Evolutionary conservation across 1,284 basidiomycete species (phyloP), one percentile per base, ranked within the genome.

Genomic region (Puccinia triticina): DNA sequence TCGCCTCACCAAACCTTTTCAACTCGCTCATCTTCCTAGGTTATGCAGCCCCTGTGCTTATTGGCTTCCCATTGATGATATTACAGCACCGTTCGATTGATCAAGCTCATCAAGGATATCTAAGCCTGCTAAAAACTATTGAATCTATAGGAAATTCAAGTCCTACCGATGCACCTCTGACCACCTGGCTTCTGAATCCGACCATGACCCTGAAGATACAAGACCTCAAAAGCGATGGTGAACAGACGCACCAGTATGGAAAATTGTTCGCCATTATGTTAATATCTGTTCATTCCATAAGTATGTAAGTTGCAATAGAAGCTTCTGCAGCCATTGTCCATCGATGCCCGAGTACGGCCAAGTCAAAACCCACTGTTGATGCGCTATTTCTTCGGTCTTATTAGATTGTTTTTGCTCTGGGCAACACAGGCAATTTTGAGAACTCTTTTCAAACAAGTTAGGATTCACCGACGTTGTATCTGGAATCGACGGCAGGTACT

Each of bases 401-500:
- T 29, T 29, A 61, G 59, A 34, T 34, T 61, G 11, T 32, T 61
- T 61, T 34, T 61, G 29, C 59, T 61, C 32, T 61, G 59, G 59
- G 59, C 59, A 61, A 61, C n/a, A 61, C 59, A 61, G 29, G 59
- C 59, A 61, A 61, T 61, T 16, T 61, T 61, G 59, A 29, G 59
- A 32, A 61, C 59, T 61, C 59, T 61, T 61, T 61, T 61, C 29
- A 61, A 32, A 18, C 59, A 61, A 61, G 59, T 61, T 61, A 61
- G 34, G 26, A 61, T 32, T 34, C 26, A 61, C 12, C 59, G 59
- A n/a, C 59, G 59, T 8, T 61, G 59, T 32, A 61, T 61, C 18
- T 34, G 29, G 59, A 61, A 61, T 61, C 59, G 59, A 29, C 29
- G 59, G 16, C 59, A 61, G 29, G 59, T 61, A 7, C 29, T 61